phyloP scores from a whole-genome alignment of 2,329 filamentous ascomycete species.

The Ascomycota sp. region DNA sequence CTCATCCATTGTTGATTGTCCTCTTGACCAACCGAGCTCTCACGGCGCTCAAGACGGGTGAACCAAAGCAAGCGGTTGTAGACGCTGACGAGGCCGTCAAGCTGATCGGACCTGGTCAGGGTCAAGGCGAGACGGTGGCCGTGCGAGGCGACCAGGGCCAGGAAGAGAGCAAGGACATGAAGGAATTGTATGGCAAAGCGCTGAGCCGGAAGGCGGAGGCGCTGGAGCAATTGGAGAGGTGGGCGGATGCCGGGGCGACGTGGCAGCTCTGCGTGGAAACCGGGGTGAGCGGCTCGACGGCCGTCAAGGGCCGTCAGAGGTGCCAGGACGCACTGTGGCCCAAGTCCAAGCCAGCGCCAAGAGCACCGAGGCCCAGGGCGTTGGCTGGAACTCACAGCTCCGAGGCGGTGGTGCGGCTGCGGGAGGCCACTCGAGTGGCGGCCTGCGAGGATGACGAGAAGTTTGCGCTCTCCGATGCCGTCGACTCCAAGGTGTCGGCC shows the following conservation, averaged over 20 bases:
- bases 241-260: slow-evolving; percentile 58
- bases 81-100: slow-evolving; percentile 67
- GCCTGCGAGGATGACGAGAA: slow-evolving; percentile 83
- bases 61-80: slow-evolving; percentile 66
- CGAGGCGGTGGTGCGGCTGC: slow-evolving; percentile 63
- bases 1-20: slow-evolving; percentile 72
- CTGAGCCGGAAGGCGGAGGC: slow-evolving; percentile 89
- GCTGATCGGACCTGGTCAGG: slow-evolving; percentile 60
- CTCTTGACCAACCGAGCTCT: slow-evolving; percentile 80
- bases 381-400: slow-evolving; percentile 26
- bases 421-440: slow-evolving; percentile 67
- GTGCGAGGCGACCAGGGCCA: slow-evolving; percentile 35
- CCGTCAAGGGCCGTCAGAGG: slow-evolving; percentile 66
- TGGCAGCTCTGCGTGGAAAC: slow-evolving; percentile 73
- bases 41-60: slow-evolving; percentile 77
- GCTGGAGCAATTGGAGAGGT: slow-evolving; percentile 86
- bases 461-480: slow-evolving; percentile 67
- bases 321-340: slow-evolving; percentile 74
- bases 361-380: slow-evolving; percentile 24
- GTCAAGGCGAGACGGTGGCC: slow-evolving; percentile 61
- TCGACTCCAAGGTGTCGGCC: slow-evolving; percentile 55
- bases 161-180: slow-evolving; percentile 62
- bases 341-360: slow-evolving; percentile 30
- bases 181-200: slow-evolving; percentile 82
- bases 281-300: slow-evolving; percentile 67